Evolutionary conservation across 768 basidiomycete genomes (phyloP).

Genomic region (Trametes cubensis): DNA sequence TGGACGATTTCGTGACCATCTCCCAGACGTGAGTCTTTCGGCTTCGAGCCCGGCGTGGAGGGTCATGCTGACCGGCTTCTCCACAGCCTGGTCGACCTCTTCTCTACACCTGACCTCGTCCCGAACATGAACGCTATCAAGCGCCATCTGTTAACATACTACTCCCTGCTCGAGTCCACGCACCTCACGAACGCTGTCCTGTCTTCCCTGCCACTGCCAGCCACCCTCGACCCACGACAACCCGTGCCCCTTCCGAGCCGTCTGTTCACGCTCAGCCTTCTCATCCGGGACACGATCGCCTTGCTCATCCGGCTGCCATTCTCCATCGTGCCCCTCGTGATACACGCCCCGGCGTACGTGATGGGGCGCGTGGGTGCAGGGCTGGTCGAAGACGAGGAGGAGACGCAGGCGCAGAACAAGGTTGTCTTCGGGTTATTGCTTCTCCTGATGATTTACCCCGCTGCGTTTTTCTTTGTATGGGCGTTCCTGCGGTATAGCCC

Average conservation of each 20-base stretch:
- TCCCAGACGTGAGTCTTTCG: slow-evolving; percentile 81
- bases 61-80: slow-evolving; percentile 15
- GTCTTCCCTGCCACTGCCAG: slow-evolving; percentile 81
- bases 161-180: slow-evolving; percentile 80
- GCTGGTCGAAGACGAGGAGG: slow-evolving; percentile 84
- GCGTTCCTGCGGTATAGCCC: slow-evolving; percentile 76
- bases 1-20: slow-evolving; percentile 80
- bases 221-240: slow-evolving; percentile 78
- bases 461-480: slow-evolving; percentile 87
- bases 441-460: slow-evolving; percentile 77
- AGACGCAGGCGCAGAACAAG: slow-evolving; percentile 97
- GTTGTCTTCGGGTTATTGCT: slow-evolving; percentile 84
- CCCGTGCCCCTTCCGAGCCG: slow-evolving; percentile 78
- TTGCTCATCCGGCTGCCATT: slow-evolving; percentile 80
- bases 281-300: slow-evolving; percentile 77
- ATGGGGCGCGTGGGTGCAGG: slow-evolving; percentile 76
- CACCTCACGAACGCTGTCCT: slow-evolving; percentile 85
- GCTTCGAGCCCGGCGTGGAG: slow-evolving; percentile 8
- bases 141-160: slow-evolving; percentile 79
- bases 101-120: slow-evolving; percentile 67
- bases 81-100: slow-evolving; percentile 82
- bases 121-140: slow-evolving; percentile 64
- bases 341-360: slow-evolving; percentile 84
- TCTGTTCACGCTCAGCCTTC: slow-evolving; percentile 73
- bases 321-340: slow-evolving; percentile 82